Conservation (phyloP, 139 green algal species). For the Tetraselmis chui region DNA sequence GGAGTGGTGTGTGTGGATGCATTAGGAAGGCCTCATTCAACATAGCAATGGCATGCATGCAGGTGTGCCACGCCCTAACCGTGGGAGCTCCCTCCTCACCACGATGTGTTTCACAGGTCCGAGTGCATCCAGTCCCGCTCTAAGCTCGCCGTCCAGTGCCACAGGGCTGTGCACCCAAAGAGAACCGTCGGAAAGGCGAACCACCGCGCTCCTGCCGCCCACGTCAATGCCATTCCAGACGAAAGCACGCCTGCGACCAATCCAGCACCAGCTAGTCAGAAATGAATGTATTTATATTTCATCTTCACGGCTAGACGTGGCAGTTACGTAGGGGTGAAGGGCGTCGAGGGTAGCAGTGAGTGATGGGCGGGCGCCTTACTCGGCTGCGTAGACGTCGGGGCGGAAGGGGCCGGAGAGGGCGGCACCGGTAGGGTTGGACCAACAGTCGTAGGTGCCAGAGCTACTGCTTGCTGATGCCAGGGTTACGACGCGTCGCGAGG, state of each 20-base stretch:
- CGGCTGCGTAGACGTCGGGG: not conserved
- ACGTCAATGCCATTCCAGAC: conserved; percentile 57
- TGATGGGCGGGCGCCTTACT: not conserved
- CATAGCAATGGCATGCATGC: not conserved
- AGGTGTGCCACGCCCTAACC: not conserved
- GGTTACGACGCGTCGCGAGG: too few species aligned
- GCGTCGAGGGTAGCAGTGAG: not conserved
- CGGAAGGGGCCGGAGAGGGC: not conserved
- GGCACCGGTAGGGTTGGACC: not conserved
- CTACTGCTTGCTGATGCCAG: too few species aligned
- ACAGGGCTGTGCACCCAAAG: conserved; percentile 58
- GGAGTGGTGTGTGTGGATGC: too few species aligned
- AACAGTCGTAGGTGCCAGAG: not conserved
- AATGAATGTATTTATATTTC: too few species aligned
- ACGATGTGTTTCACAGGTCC: conserved; percentile 51
- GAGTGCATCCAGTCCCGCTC: conserved; percentile 29
- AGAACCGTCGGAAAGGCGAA: conserved; percentile 24
- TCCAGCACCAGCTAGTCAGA: too few species aligned
- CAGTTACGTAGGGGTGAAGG: too few species aligned
- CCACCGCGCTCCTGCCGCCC: conserved; percentile 9
- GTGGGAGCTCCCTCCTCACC: not conserved
- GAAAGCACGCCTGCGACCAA: conserved; percentile 35
- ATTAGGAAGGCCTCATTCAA: too few species aligned
- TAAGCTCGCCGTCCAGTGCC: conserved; percentile 31
- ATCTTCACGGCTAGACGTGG: too few species aligned